Percentiles rank a stretch among this genome's conserved stretches.
Evolutionary conservation across 495 filamentous ascomycete genomes (phyloP).

Genomic region (Hypoxylon subgilvum): DNA sequence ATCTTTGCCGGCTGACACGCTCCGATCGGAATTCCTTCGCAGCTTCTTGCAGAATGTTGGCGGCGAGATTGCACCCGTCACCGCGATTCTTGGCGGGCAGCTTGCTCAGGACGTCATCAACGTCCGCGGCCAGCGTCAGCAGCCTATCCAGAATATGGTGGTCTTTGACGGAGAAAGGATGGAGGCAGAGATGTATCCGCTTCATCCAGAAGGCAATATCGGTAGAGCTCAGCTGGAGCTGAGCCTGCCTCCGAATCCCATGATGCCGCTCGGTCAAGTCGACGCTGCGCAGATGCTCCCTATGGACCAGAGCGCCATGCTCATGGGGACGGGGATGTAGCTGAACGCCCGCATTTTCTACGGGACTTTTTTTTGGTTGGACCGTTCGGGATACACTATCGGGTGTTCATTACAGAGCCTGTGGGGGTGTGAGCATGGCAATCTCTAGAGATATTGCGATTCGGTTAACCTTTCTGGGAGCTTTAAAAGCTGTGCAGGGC

Average conservation of each 20-base stretch:
- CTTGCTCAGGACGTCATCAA: constrained; percentile 98
- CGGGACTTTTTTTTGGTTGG: background rate
- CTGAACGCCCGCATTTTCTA: background rate
- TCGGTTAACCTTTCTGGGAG: no score
- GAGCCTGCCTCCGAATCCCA: constrained; percentile 16
- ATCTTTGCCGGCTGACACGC: constrained; percentile 74
- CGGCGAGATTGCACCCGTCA: constrained; percentile 82
- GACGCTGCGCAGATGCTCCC: constrained; percentile 27
- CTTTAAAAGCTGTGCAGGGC: no score
- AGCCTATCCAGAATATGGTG: constrained; percentile 93
- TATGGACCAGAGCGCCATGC: constrained; percentile 19
- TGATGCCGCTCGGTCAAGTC: constrained; percentile 25
- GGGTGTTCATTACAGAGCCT: constrained; percentile 3
- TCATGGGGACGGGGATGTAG: constrained; percentile 18
- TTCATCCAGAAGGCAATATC: constrained; percentile 70
- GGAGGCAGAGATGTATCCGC: constrained; percentile 76
- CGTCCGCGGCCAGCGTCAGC: constrained; percentile 84
- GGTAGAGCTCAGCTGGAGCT: constrained; percentile 48
- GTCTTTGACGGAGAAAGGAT: constrained; percentile 86
- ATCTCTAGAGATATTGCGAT: no score
- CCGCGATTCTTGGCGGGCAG: constrained; percentile 86
- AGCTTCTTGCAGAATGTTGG: constrained; percentile 81
- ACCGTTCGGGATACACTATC: background rate
- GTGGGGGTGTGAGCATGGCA: background rate
- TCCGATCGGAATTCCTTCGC: constrained; percentile 79